Conservation (phyloP, 371 early-diverging fungal genomes). For the Lichtheimia ramosa region DNA sequence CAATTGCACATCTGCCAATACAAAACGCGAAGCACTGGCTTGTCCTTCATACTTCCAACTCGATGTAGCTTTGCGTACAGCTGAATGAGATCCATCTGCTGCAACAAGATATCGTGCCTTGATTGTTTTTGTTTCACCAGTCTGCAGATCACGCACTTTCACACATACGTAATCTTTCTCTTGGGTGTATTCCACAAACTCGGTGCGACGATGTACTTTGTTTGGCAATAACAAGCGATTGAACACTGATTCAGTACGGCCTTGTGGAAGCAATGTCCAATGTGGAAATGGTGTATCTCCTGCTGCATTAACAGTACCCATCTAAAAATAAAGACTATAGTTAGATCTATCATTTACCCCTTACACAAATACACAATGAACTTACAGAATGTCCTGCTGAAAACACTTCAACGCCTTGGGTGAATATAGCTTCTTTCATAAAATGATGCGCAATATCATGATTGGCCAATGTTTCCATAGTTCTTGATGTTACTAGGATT, state of each 20-base stretch:
- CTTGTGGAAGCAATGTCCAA: slow-evolving; percentile 28
- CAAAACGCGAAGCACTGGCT: slow-evolving; percentile 23
- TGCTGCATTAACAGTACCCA: background rate
- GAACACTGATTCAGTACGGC: slow-evolving; percentile 24
- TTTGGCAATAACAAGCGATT: slow-evolving; percentile 2
- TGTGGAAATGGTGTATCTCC: slow-evolving; percentile 32
- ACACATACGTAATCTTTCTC: slow-evolving; percentile 23
- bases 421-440: slow-evolving; percentile 14
- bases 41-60: slow-evolving; percentile 41
- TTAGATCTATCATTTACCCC: background rate
- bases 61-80: slow-evolving; percentile 19
- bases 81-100: slow-evolving; percentile 45
- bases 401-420: slow-evolving; percentile 22
- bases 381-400: slow-evolving; percentile 23
- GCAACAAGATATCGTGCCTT: slow-evolving; percentile 32
- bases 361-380: no score
- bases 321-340: background rate
- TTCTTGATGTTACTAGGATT: slow-evolving; percentile 33
- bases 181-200: slow-evolving; percentile 29
- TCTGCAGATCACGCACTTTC: background rate
- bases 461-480: slow-evolving; percentile 33
- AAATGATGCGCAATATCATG: slow-evolving; percentile 28
- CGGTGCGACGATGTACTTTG: slow-evolving; percentile 30
- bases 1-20: slow-evolving; percentile 31
- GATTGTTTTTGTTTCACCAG: slow-evolving; percentile 9